Evolutionary conservation across 1,284 basidiomycete species (phyloP), one percentile per base, ranked within the genome.

Genomic region (Ustilago bromivora): DNA sequence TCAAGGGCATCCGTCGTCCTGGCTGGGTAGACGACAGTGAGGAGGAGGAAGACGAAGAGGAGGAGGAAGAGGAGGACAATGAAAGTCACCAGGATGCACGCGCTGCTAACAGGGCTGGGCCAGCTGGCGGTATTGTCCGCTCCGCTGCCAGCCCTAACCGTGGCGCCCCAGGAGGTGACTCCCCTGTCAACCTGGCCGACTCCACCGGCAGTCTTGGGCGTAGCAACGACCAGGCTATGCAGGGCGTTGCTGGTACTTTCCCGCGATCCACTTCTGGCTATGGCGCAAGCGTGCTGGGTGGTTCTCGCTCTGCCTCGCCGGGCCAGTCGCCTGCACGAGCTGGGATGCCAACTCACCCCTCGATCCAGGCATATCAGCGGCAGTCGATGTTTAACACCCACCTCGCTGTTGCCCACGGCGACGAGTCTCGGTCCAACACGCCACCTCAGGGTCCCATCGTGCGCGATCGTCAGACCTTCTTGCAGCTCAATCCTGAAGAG

Each of bases 41-140:
- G 55, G 79, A 79, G 40, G 79, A 81, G 13, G 76, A 78, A 13
- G 76, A 78, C 19, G 79, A 82, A 12, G 80, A 83, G 1, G 82
- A 82, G 5, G 81, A 82, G n/a, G 81, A 83, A 13, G 82, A 83
- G 5, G 81, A 83, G n/a, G 81, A 81, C 12, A 81, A 83, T 1
- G 81, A 81, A 11, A 55, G 73, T 38, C 47, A 71, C 43, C 43
- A 64, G 57, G 57, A 53, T 35, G 36, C 47, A 31, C 51, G 53
- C 13, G 32, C 19, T 10, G 4, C 40, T 11, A 41, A 38, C 38
- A 28, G 57, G 19, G 28, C 36, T n/a, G 54, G 34, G n/a, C 35
- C 49, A 35, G 38, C 41, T 9, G 54, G 47, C 17, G 57, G 51
- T 19, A 41, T 57, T 2, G 61, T 32, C 32, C 71, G 71, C 31